Evolutionary conservation across 345 rosid species (phyloP).

Genomic region (Syzygium grande): DNA sequence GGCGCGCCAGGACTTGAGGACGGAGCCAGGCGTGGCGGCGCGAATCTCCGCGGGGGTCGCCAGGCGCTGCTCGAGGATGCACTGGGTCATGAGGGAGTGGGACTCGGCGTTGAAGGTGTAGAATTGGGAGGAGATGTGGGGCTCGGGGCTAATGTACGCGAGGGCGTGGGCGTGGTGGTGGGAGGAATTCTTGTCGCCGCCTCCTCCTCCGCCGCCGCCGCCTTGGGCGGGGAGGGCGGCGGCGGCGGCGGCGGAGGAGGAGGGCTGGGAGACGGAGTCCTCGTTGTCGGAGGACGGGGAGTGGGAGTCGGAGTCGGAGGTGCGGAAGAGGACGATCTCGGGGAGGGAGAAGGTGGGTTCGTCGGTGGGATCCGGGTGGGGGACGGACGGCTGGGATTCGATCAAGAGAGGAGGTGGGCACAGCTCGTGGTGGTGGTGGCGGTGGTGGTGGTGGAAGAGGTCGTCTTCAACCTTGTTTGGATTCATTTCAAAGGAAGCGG

Average conservation of each 20-base stretch:
- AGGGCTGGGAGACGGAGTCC: slow-evolving; percentile 13
- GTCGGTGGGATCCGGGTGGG: slow-evolving; percentile 27
- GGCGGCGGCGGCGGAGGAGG: slow-evolving; percentile 6
- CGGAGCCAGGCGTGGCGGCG: slow-evolving; percentile 61
- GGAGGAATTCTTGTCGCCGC: neutral
- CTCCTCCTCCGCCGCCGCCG: neutral
- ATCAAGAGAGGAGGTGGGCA: slow-evolving; percentile 37
- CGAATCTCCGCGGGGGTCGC: slow-evolving; percentile 94
- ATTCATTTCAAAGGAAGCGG: slow-evolving; percentile 1
- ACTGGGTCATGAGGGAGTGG: slow-evolving; percentile 89
- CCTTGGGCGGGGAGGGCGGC: slow-evolving; percentile 12
- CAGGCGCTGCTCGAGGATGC: slow-evolving; percentile 77
- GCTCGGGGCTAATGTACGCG: slow-evolving; percentile 59
- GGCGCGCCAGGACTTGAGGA: slow-evolving; percentile 86
- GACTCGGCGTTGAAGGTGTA: slow-evolving; percentile 95
- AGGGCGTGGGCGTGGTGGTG: neutral
- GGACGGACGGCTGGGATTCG: slow-evolving; percentile 22
- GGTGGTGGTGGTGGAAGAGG: slow-evolving; percentile 7
- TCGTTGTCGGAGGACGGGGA: slow-evolving; percentile 40
- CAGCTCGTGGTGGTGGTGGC: slow-evolving; percentile 15
- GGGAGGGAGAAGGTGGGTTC: slow-evolving; percentile 34
- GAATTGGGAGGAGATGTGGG: slow-evolving; percentile 87
- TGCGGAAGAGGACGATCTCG: slow-evolving; percentile 71
- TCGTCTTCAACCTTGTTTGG: slow-evolving; percentile 15
- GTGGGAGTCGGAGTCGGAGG: slow-evolving; percentile 22